These are phyloP conservation scores for Macrophomina tecta DNA, from an alignment of 2,329 filamentous ascomycete species.

Conservation along the genomic window DNA sequence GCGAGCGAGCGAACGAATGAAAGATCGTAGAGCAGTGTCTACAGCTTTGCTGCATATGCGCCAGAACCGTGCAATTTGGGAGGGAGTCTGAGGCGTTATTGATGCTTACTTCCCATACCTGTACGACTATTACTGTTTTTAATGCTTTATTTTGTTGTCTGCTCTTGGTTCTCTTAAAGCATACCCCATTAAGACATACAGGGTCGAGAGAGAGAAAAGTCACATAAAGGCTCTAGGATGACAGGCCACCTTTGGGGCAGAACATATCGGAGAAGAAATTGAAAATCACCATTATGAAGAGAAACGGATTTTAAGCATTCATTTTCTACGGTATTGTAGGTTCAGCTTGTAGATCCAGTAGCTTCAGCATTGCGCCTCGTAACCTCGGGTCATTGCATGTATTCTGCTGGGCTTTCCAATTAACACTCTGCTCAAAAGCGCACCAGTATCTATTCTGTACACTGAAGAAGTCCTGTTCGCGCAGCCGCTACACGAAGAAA, in stretches of 20 bases:
- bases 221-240: neutral
- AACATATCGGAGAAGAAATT: too few relatives aligned
- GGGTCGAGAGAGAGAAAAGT: neutral
- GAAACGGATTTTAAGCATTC: too few relatives aligned
- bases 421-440: too few relatives aligned
- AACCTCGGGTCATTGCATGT: conserved; percentile 3
- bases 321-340: too few relatives aligned
- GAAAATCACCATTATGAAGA: too few relatives aligned
- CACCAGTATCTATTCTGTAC: too few relatives aligned
- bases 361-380: neutral
- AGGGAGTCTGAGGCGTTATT: neutral
- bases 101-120: neutral
- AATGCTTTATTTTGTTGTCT: neutral
- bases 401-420: neutral
- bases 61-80: neutral
- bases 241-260: too few relatives aligned
- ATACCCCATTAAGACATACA: neutral
- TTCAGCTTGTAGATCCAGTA: neutral
- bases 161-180: neutral
- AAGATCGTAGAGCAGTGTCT: too few relatives aligned
- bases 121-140: neutral
- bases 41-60: neutral
- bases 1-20: too few relatives aligned
- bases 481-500: too few relatives aligned
- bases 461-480: too few relatives aligned